Conservation (phyloP, 83 land plant genomes). For the Larix sibirica region DNA sequence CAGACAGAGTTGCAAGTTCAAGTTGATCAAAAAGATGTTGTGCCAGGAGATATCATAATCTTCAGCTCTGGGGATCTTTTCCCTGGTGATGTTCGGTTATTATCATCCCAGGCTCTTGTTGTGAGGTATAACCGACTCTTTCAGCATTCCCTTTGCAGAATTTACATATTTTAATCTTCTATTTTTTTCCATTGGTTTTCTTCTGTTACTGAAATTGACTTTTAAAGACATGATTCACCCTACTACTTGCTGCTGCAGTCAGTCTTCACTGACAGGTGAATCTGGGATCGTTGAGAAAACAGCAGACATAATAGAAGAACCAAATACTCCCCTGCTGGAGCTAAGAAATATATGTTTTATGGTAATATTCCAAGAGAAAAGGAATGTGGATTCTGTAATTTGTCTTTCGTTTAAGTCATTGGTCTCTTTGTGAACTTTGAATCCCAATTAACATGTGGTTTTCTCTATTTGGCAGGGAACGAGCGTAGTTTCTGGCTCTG, state of each 20-base stretch:
- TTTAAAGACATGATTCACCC: background rate
- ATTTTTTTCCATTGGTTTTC: background rate
- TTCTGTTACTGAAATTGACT: background rate
- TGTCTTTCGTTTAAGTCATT: background rate
- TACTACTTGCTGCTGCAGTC: conserved; percentile 44
- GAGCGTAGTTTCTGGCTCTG: conserved; percentile 59
- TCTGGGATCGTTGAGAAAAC: conserved; percentile 47
- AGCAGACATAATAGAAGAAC: conserved; percentile 49
- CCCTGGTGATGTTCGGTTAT: conserved; percentile 60
- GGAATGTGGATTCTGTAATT: background rate
- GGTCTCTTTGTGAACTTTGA: background rate
- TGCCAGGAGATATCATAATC: conserved; percentile 57
- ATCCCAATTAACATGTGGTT: background rate
- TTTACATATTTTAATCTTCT: background rate
- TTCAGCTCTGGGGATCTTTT: conserved; percentile 59
- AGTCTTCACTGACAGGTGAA: conserved; percentile 68
- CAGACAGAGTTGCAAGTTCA: conserved; percentile 52
- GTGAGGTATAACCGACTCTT: conserved; percentile 40
- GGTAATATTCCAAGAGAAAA: conserved; percentile 26
- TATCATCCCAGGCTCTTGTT: conserved; percentile 46
- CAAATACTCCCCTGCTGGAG: conserved; percentile 52
- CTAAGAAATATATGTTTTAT: conserved; percentile 68
- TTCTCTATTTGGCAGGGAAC: conserved; percentile 45
- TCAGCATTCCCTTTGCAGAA: background rate
- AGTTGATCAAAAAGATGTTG: conserved; percentile 59